A percentile compares a stretch with the other conserved stretches of the same genome.
These are phyloP conservation scores for Wickerhamomyces tratensis DNA, from an alignment of 805 yeast genomes.

Conservation along the genomic window DNA sequence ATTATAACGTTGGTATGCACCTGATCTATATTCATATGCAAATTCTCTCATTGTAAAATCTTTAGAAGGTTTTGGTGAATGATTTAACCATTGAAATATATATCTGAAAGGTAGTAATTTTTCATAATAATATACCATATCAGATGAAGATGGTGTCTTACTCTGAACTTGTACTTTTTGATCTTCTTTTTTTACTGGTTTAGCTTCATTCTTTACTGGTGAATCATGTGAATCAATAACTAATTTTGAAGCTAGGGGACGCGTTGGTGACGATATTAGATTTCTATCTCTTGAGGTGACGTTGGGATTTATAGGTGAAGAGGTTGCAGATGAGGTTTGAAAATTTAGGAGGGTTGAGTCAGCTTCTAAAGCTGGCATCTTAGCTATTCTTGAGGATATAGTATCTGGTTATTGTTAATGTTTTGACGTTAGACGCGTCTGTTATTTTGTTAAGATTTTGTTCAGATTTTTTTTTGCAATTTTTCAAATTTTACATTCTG, in stretches of 20 bases:
- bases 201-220: neutral
- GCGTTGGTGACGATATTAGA: conserved; percentile 11
- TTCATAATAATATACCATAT: conserved; percentile 65
- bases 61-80: conserved; percentile 61
- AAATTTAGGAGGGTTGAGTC: conserved; percentile 4
- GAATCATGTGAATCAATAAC: neutral
- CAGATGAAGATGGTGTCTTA: conserved; percentile 28
- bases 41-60: conserved; percentile 88
- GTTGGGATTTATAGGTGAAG: conserved; percentile 17
- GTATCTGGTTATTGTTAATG: no score
- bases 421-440: neutral
- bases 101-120: conserved; percentile 66
- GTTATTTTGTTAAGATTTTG: no score
- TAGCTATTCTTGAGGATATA: neutral
- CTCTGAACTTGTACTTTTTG: neutral
- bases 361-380: conserved; percentile 13
- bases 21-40: conserved; percentile 83
- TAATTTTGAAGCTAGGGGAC: neutral
- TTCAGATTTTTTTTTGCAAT: no score
- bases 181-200: neutral
- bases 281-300: conserved; percentile 3
- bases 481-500: no score
- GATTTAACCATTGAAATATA: conserved; percentile 85
- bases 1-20: conserved; percentile 85
- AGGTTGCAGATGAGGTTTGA: conserved; percentile 11